Base-by-base conservation (phyloP, 2,329 filamentous ascomycete genomes). In the Incumbomyces lentus region DNA sequence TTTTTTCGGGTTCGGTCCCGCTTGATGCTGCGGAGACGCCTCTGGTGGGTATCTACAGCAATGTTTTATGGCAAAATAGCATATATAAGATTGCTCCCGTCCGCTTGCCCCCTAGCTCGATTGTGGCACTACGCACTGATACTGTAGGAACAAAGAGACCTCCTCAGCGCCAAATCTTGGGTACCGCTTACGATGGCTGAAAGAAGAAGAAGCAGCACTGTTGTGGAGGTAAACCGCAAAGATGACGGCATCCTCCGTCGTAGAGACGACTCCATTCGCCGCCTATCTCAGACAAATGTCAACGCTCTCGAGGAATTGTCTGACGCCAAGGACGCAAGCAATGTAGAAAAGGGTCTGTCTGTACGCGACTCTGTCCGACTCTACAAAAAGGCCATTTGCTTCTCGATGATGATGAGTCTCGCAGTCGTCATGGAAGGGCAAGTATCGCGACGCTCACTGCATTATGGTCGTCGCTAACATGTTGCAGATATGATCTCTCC, bases 371-470 rank as follows among this genome's bases (percentile, higher is more conserved):
- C 86, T 51, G 73, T 94, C 62, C 79, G 72, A 59, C 73, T 92
- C 19, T 95, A 94, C 61, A 87, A 86, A 49, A 90, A 93, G 69
- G 88, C 87, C 16, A 81, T 93, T 48, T 74, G 70, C 19, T 95
- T 86, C 86, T 87, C 82, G 56, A 59, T 93, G 43, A 70, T 93
- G 49, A 89, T 95, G 64, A 89, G 83, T 17, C 89, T 86, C 0
- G 88, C 84, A 61, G 92, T 94, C 59, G 80, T 79, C 58, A 94
- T 94, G 88, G 87, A 94, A 64, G 86, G 85, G 26, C 31, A 48
- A 31, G 29, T 34, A 8, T 8, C 4, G 22, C 7, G 6, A 18
- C n/a, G 17, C 13, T 18, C 37, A 4, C n/a, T 18, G n/a, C 14
- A 3, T 37, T n/a, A 26, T 14, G 13, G 10, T 31, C 31, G 19